Conservation (phyloP, 176 grass and related monocot genomes). For the Otatea glauca region DNA sequence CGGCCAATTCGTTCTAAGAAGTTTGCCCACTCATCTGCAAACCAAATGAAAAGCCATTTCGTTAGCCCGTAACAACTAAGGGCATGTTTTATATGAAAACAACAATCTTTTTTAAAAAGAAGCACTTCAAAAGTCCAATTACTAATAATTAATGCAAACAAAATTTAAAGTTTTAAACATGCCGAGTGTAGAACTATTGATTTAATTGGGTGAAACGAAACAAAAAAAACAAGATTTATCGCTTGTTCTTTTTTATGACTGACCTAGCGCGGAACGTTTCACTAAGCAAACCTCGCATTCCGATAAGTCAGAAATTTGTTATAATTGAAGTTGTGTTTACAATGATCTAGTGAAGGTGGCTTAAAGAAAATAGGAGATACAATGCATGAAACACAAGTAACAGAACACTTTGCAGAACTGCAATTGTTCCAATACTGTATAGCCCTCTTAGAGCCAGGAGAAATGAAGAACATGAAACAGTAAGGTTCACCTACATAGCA, state of each 20-base stretch:
- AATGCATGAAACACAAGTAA: not conserved
- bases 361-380: not conserved
- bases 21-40: conserved; percentile 93
- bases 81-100: conserved; percentile 14
- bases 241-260: not conserved
- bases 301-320: not conserved
- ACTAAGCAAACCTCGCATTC: not conserved
- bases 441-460: not conserved
- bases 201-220: not conserved
- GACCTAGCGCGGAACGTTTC: not conserved
- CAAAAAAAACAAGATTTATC: not conserved
- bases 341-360: not conserved
- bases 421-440: not conserved
- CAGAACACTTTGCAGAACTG: not conserved
- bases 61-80: not conserved
- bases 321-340: not conserved
- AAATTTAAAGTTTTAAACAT: not conserved
- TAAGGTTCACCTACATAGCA: no score
- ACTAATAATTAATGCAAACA: not conserved
- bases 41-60: not conserved
- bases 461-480: no score
- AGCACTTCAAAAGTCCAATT: not conserved
- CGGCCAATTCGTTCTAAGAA: conserved; percentile 90
- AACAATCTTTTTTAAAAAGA: not conserved
- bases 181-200: not conserved